Conservation (phyloP, 164 flowering plant genomes). For the Magnolia officinalis region DNA sequence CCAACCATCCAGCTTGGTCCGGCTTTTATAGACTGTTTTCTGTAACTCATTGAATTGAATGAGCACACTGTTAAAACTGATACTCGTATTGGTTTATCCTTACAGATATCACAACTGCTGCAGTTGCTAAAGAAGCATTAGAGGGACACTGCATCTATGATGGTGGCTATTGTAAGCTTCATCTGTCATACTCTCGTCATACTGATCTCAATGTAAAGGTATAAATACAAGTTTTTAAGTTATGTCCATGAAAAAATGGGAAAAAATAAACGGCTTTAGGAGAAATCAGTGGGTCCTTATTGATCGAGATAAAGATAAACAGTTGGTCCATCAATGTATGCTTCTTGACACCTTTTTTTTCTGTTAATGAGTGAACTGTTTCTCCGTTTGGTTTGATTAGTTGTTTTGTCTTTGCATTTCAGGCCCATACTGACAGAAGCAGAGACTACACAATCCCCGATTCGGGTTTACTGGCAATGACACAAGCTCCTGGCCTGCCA, state of each 20-base stretch:
- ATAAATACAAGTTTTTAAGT: constrained; percentile 42
- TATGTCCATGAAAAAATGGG: constrained; percentile 22
- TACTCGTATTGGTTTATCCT: neutral
- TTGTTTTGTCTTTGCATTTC: constrained; percentile 1
- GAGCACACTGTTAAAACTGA: neutral
- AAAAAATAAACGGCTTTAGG: constrained; percentile 19
- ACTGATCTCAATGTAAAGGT: constrained; percentile 99
- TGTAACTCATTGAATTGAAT: neutral
- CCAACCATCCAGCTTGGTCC: neutral
- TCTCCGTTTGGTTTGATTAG: neutral
- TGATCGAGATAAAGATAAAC: constrained; percentile 19
- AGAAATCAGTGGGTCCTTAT: constrained; percentile 24
- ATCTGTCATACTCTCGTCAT: constrained; percentile 98
- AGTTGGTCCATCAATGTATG: constrained; percentile 30
- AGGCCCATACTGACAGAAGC: constrained; percentile 82
- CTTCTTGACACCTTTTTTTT: constrained; percentile 32
- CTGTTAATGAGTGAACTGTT: neutral
- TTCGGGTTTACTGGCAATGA: constrained; percentile 40
- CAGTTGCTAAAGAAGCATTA: constrained; percentile 72
- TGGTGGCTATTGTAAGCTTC: constrained; percentile 99
- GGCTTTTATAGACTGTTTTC: neutral
- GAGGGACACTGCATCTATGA: constrained; percentile 98
- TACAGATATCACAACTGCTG: constrained; percentile 70
- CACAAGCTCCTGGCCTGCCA: constrained; percentile 35
- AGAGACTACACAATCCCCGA: constrained; percentile 76